Base-by-base conservation (phyloP, 148 eudicot genomes). In the Persicaria maculosa region DNA sequence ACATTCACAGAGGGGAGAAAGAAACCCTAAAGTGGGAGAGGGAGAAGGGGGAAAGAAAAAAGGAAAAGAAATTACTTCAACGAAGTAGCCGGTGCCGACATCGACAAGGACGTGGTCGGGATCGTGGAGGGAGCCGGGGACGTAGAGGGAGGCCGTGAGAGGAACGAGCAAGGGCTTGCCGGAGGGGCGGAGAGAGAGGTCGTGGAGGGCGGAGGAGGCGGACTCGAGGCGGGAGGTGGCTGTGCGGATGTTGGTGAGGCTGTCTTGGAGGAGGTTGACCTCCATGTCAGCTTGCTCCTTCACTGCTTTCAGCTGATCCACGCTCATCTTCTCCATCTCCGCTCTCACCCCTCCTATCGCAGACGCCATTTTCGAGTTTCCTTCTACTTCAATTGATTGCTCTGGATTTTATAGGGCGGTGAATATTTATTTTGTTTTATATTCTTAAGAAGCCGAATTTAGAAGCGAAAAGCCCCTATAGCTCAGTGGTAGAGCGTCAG, bases 31-130 rank as follows among this genome's bases (percentile, higher is more conserved):
- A 44, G 47, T n/a, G 71, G 9, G 71, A 44, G 36, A 69, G 14
- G 57, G 57, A 52, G 57, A 69, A 7, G 6, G 50, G 14, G 48
- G 14, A n/a, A 69, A 17, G 36, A 20, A 69, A 31, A 31, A 31
- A 31, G 40, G 15, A 11, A 67, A 17, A 47, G 12, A 47, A 48
- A 12, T 22, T 71, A 71, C 97, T 95, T 94, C 92, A 47, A 94
- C 80, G 82, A 94, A 92, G 71, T 94, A 94, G 53, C 98, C 98
- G 70, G 98, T 94, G 59, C 98, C 98, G 25, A 94, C 90, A 77
- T 94, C 98, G 14, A 94, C 96, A 22, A 94, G 88, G 16, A 94
- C 97, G 10, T 88, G 87, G 46, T 85, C 79, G 15, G 97, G 83
- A 73, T 92, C 96, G 73, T 94, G 96, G 1, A 92, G 96, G 15